Conservation (phyloP, 2,329 filamentous ascomycete genomes). For the Paraphaeosphaeria minitans region DNA sequence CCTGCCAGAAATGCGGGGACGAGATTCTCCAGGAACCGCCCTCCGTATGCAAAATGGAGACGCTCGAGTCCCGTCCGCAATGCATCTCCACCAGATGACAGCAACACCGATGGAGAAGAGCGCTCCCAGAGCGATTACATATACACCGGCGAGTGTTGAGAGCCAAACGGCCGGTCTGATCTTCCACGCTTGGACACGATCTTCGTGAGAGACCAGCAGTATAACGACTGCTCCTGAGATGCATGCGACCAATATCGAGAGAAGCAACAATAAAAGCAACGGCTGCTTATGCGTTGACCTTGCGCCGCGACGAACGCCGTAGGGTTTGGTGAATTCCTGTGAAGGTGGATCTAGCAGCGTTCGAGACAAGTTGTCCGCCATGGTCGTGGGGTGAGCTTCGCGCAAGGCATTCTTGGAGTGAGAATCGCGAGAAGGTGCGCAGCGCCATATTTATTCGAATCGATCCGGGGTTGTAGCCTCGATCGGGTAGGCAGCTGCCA, state of each 20-base stretch:
- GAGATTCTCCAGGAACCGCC: constrained; percentile 11
- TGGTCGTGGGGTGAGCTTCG: background rate
- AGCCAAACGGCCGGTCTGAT: constrained; percentile 19
- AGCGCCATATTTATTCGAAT: background rate
- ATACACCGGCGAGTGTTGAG: constrained; percentile 18
- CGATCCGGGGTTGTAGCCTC: background rate
- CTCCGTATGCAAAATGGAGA: constrained; percentile 18
- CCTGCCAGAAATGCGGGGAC: constrained; percentile 16
- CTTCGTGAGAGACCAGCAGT: constrained; percentile 15
- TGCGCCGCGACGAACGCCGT: background rate
- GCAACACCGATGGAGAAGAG: constrained; percentile 19
- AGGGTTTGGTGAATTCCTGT: background rate
- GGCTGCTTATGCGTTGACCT: constrained; percentile 13
- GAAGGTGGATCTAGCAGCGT: background rate
- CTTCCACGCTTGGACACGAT: constrained; percentile 14
- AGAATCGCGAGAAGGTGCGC: background rate
- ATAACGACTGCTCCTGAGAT: constrained; percentile 14
- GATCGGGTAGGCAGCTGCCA: background rate
- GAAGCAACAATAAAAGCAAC: constrained; percentile 3
- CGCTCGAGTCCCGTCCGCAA: constrained; percentile 17
- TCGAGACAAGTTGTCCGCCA: background rate
- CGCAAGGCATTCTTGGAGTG: background rate
- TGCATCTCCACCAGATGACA: constrained; percentile 25
- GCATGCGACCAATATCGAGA: constrained; percentile 11
- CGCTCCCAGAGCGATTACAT: constrained; percentile 12